Conservation (phyloP, 2,329 filamentous ascomycete species). For the Penicillium polonicum region DNA sequence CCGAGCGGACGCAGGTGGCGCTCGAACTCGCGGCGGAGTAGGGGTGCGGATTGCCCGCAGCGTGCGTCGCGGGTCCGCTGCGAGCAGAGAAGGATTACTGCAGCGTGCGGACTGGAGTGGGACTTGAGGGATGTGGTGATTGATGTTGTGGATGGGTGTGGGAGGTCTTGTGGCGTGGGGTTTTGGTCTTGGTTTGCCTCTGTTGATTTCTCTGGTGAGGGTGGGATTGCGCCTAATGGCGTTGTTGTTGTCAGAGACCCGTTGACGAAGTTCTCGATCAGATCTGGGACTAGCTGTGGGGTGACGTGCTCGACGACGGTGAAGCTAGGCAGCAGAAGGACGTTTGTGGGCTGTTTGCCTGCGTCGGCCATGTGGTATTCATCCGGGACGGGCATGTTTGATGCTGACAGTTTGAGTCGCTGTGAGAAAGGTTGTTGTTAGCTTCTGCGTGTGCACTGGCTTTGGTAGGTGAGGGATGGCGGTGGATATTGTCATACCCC, state of each 20-base stretch:
- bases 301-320: constrained; percentile 79
- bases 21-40: constrained; percentile 85
- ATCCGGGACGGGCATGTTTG: constrained; percentile 78
- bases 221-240: constrained; percentile 52
- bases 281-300: constrained; percentile 66
- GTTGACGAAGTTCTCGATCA: constrained; percentile 71
- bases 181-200: constrained; percentile 26
- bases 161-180: constrained; percentile 5
- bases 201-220: background rate
- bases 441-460: constrained; percentile 1
- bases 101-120: constrained; percentile 74
- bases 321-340: constrained; percentile 83
- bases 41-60: constrained; percentile 88
- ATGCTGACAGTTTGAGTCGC: constrained; percentile 87
- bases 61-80: constrained; percentile 92
- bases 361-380: constrained; percentile 59
- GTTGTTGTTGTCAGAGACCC: constrained; percentile 70
- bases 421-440: constrained; percentile 35
- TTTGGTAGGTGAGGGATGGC: background rate
- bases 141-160: constrained; percentile 27
- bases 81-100: constrained; percentile 88
- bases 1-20: constrained; percentile 81
- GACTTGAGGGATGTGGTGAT: constrained; percentile 49
- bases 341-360: constrained; percentile 65
- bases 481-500: constrained; percentile 35